These are phyloP conservation scores for Strigomonas oncopelti DNA, from an alignment of 208 protist species.

Conservation along the genomic window DNA sequence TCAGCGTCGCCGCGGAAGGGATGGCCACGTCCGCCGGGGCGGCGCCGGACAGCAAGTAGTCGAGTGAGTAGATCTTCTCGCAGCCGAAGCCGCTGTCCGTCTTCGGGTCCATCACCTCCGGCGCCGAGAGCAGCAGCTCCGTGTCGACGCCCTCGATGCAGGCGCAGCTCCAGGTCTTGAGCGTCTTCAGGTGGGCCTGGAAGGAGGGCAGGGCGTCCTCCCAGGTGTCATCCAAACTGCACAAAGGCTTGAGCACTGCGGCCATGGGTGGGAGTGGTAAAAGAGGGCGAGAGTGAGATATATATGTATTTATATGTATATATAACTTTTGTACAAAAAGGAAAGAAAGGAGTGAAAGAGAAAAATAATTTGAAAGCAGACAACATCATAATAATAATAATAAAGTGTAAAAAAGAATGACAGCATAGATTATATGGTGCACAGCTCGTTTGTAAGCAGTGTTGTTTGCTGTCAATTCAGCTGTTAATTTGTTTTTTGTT, in stretches of 20 bases:
- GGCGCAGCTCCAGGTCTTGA: conserved; percentile 53
- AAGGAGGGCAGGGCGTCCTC: conserved; percentile 62
- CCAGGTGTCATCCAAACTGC: conserved; percentile 67
- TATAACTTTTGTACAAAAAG: background rate
- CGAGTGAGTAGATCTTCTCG: conserved; percentile 44
- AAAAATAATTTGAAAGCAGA: background rate
- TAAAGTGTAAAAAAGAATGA: background rate
- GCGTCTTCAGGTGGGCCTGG: conserved; percentile 26
- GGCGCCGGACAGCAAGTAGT: conserved; percentile 24
- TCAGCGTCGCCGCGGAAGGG: conserved; percentile 41
- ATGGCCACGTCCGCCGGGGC: conserved; percentile 22
- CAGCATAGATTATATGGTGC: background rate
- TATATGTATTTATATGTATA: too few species aligned
- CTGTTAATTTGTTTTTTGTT: background rate
- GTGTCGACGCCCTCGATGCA: conserved; percentile 57
- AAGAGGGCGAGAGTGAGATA: too few species aligned
- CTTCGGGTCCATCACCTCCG: conserved; percentile 86
- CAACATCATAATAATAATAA: background rate
- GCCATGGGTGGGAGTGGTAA: background rate
- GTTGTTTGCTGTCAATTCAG: background rate
- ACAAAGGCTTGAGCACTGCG: conserved; percentile 25
- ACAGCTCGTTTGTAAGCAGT: background rate
- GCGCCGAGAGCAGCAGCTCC: conserved; percentile 73
- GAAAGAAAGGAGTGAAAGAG: background rate
- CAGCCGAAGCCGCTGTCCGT: conserved; percentile 75